Evolutionary conservation across 257 asterid species (phyloP).

Genomic region (Craterostigma plantagineum): DNA sequence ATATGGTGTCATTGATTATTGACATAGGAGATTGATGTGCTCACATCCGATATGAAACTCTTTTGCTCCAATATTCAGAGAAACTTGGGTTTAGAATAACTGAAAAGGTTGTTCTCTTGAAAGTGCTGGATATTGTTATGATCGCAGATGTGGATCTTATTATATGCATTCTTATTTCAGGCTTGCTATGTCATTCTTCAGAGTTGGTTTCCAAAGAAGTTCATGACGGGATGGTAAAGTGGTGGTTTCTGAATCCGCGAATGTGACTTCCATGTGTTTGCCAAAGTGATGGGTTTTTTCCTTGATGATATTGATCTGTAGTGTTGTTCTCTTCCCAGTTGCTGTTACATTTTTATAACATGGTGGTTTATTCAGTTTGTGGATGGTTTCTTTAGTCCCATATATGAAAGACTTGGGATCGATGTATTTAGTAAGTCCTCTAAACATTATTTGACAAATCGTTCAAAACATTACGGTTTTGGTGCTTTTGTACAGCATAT

Average conservation of each 20-base stretch:
- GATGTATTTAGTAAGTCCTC: conserved; percentile 65
- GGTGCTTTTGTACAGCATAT: neutral
- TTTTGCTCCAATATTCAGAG: too few species aligned
- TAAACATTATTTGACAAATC: neutral
- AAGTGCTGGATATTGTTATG: neutral
- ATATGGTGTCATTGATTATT: too few species aligned
- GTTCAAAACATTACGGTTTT: neutral
- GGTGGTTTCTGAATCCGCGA: conserved; percentile 6
- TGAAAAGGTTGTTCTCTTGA: neutral
- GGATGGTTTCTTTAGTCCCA: conserved; percentile 97
- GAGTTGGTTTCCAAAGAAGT: conserved; percentile 96
- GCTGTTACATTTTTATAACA: conserved; percentile 86
- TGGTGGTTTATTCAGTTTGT: conserved; percentile 98
- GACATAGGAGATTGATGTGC: too few species aligned
- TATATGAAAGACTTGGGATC: conserved; percentile 76
- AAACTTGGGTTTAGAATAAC: neutral
- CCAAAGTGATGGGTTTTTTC: conserved; percentile 2
- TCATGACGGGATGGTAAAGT: conserved; percentile 95
- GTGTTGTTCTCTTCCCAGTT: conserved; percentile 89
- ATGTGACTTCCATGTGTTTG: neutral
- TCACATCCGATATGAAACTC: too few species aligned
- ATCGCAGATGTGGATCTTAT: conserved; percentile 12
- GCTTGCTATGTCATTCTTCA: conserved; percentile 96
- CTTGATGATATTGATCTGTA: conserved; percentile 20
- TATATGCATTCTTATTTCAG: conserved; percentile 18